These are phyloP conservation scores for Cryptococcus sp. DNA, from an alignment of 1,284 basidiomycete species.

Conservation along the genomic window DNA sequence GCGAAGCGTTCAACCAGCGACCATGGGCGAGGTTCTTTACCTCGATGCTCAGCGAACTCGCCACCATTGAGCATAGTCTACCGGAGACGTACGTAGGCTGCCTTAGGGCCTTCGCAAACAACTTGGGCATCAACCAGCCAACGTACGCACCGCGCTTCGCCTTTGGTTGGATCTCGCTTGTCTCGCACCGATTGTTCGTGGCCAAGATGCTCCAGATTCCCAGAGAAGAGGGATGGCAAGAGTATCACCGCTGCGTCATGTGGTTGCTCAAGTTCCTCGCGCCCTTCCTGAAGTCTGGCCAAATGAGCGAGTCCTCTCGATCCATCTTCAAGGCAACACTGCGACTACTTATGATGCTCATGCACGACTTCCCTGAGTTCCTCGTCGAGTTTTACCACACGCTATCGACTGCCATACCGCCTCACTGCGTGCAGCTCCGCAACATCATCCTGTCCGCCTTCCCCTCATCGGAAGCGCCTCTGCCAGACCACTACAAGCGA, in stretches of 20 bases:
- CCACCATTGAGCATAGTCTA: conserved; percentile 77
- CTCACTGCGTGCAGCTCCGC: conserved; percentile 91
- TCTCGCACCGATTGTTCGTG: conserved; percentile 97
- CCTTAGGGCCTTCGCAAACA: conserved; percentile 87
- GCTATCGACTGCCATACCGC: conserved; percentile 88
- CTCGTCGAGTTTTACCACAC: conserved; percentile 95
- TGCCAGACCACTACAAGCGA: conserved; percentile 64
- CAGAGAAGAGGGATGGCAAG: conserved; percentile 72
- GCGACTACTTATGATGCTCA: conserved; percentile 85
- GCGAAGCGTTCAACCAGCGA: conserved; percentile 89
- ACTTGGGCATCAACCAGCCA: conserved; percentile 93
- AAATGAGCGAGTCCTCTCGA: conserved; percentile 78
- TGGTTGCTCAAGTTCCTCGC: conserved; percentile 92
- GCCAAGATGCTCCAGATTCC: conserved; percentile 75
- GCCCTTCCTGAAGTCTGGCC: conserved; percentile 79
- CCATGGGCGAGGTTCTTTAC: conserved; percentile 99
- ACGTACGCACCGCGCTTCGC: conserved; percentile 97
- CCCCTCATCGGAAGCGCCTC: conserved; percentile 80
- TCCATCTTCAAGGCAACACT: conserved; percentile 92
- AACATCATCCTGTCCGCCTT: conserved; percentile 97
- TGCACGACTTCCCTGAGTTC: conserved; percentile 99
- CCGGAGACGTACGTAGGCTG: conserved; percentile 87
- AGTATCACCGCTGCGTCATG: conserved; percentile 91
- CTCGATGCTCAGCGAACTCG: conserved; percentile 88
- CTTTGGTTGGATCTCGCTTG: conserved; percentile 95